Conservation (phyloP, 148 eudicot species). For the Rhododendron kiyosumense region DNA sequence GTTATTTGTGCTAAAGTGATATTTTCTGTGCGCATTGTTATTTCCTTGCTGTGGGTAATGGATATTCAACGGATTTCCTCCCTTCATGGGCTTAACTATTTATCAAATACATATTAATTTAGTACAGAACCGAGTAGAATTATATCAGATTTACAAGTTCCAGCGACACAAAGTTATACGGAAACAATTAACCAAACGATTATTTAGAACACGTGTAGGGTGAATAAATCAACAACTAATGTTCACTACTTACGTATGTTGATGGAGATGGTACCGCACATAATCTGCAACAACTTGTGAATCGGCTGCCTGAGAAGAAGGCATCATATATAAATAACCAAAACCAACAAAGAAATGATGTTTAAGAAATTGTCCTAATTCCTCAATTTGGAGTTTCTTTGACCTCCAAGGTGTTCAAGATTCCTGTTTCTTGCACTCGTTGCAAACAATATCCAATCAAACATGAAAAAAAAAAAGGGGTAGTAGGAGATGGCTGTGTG, state of each 20-base stretch:
- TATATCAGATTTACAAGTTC: not conserved
- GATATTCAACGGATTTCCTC: not conserved
- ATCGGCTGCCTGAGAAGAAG: constrained; percentile 82
- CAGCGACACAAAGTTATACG: not conserved
- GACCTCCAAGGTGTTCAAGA: not conserved
- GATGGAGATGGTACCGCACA: constrained; percentile 93
- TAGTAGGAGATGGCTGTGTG: not conserved
- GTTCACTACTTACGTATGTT: constrained; percentile 86
- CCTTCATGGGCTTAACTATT: not conserved
- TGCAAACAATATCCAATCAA: not conserved
- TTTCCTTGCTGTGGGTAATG: not conserved
- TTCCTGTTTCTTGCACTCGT: not conserved
- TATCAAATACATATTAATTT: not conserved
- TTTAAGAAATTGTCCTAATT: not conserved
- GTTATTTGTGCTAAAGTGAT: not conserved
- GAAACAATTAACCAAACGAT: not conserved
- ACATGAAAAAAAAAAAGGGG: not conserved
- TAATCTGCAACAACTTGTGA: constrained; percentile 91
- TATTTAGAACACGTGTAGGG: not conserved
- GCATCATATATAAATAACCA: not conserved
- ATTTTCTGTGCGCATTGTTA: not conserved
- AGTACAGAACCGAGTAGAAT: not conserved
- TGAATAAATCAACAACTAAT: not conserved
- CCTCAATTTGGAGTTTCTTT: not conserved
- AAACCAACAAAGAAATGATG: not conserved